Conservation (phyloP, 1,139 yeast species). For the Yarrowia galli region DNA sequence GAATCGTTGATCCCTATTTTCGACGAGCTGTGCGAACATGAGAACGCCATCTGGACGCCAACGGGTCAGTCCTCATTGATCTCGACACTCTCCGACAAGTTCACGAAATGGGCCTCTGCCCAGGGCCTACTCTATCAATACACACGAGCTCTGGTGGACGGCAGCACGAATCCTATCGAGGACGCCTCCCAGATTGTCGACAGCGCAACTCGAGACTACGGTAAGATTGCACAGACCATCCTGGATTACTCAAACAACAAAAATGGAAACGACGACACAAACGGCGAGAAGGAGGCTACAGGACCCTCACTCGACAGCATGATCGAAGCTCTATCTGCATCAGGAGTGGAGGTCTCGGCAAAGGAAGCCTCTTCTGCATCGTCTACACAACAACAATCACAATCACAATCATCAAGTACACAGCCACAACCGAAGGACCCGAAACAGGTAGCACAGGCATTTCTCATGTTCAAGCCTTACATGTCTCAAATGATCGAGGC, state of each 20-base stretch:
- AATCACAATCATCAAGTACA: not conserved
- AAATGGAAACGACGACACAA: not conserved
- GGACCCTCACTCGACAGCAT: conserved; percentile 31
- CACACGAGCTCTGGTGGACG: conserved; percentile 13
- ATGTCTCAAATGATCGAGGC: conserved; percentile 38
- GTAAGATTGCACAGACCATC: not conserved
- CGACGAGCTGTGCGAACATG: conserved; percentile 1
- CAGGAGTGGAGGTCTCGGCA: conserved; percentile 25
- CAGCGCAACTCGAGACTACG: conserved; percentile 1
- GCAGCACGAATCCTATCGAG: not conserved
- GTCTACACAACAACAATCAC: not conserved
- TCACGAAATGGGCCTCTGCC: conserved; percentile 25
- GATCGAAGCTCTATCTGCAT: conserved; percentile 33
- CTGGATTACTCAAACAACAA: not conserved
- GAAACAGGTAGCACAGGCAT: conserved; percentile 32
- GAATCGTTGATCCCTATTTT: conserved; percentile 6
- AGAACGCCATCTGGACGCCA: conserved; percentile 6
- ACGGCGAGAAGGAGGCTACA: not conserved
- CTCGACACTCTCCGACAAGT: conserved; percentile 9
- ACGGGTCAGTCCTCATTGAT: not conserved
- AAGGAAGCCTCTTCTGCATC: not conserved
- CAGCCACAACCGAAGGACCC: conserved; percentile 33
- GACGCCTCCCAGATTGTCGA: conserved; percentile 8
- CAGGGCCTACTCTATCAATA: conserved; percentile 23
- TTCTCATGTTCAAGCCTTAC: conserved; percentile 37